Conservation (phyloP, 1,139 yeast genomes). For the Yamadazyma membranifaciens region DNA sequence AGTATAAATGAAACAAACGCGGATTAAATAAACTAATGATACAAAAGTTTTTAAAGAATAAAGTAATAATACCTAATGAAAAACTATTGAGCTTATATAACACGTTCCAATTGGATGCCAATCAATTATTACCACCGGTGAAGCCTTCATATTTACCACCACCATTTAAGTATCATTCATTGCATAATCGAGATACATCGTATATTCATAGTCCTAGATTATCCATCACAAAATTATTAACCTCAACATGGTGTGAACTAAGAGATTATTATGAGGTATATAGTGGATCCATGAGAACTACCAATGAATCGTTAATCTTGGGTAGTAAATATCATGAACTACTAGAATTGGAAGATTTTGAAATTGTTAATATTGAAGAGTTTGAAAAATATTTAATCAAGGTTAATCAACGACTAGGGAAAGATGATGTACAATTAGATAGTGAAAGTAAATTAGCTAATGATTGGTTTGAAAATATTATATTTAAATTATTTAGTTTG, state of each 20-base stretch:
- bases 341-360: conserved; percentile 43
- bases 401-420: not conserved
- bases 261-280: conserved; percentile 43
- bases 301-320: conserved; percentile 29
- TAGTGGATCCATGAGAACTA: conserved; percentile 28
- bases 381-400: conserved; percentile 17
- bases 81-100: conserved; percentile 13
- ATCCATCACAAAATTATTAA: conserved; percentile 47
- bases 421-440: not conserved
- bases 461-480: conserved; percentile 33
- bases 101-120: conserved; percentile 12
- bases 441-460: conserved; percentile 20
- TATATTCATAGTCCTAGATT: conserved; percentile 31
- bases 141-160: conserved; percentile 15
- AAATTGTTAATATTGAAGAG: conserved; percentile 21
- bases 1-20: too few species aligned
- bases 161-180: conserved; percentile 29
- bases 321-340: conserved; percentile 43
- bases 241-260: conserved; percentile 54
- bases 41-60: conserved; percentile 10
- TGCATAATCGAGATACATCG: conserved; percentile 24
- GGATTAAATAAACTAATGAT: conserved; percentile 4
- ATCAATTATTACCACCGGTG: conserved; percentile 14
- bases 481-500: conserved; percentile 35
- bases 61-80: conserved; percentile 10